Conservation (phyloP, 768 basidiomycete genomes). For the Leccinum subgranulosum region DNA sequence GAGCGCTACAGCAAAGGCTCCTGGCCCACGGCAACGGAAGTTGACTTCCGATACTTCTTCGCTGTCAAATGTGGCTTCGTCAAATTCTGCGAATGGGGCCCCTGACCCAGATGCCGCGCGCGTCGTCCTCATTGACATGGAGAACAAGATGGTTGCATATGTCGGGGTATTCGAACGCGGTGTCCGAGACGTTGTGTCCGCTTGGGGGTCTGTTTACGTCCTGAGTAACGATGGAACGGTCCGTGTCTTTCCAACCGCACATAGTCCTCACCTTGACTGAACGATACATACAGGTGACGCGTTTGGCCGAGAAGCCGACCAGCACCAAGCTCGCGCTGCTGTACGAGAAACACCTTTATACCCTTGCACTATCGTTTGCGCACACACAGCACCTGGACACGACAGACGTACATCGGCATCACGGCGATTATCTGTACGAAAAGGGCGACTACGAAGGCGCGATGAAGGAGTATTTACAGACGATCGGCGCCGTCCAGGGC, state of each 20-base stretch:
- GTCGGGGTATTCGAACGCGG: conserved; percentile 79
- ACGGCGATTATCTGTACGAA: conserved; percentile 86
- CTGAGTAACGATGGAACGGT: conserved; percentile 78
- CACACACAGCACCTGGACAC: conserved; percentile 76
- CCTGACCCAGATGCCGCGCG: conserved; percentile 63
- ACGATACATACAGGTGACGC: conserved; percentile 45
- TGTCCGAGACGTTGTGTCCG: conserved; percentile 77
- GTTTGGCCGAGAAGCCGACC: conserved; percentile 76
- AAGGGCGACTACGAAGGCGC: conserved; percentile 93
- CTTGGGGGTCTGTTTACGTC: conserved; percentile 79
- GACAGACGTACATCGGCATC: conserved; percentile 86
- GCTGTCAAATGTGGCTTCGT: not conserved
- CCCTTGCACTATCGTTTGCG: conserved; percentile 80
- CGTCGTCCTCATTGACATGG: conserved; percentile 85
- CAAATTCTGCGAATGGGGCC: conserved; percentile 39
- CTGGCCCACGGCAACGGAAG: conserved; percentile 22
- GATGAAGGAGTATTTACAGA: conserved; percentile 89
- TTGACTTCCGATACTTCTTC: conserved; percentile 14
- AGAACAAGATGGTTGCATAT: conserved; percentile 88
- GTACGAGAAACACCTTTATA: conserved; percentile 75
- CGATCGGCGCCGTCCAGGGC: conserved; percentile 84
- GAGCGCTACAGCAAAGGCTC: conserved; percentile 56
- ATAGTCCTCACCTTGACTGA: not conserved
- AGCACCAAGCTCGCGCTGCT: conserved; percentile 83
- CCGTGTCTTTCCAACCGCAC: conserved; percentile 15